These are phyloP conservation scores for Fusarium foetens DNA, from an alignment of 2,329 filamentous ascomycete species.

Conservation along the genomic window DNA sequence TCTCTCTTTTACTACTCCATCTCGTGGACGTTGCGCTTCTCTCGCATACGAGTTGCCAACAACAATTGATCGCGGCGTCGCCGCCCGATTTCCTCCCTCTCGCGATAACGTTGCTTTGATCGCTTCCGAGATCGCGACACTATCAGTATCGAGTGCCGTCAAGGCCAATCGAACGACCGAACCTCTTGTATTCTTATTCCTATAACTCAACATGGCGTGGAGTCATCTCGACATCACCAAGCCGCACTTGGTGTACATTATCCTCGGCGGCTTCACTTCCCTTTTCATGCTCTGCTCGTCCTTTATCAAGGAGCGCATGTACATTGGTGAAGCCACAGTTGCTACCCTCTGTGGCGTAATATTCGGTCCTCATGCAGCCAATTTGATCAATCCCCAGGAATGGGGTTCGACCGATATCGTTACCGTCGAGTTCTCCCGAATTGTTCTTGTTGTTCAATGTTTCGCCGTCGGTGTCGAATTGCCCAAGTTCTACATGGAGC, in stretches of 20 bases:
- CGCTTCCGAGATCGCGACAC: slow-evolving; percentile 31
- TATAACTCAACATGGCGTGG: slow-evolving; percentile 71
- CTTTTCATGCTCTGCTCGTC: slow-evolving; percentile 99
- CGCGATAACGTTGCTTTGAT: slow-evolving; percentile 26
- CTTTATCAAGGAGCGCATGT: slow-evolving; percentile 97
- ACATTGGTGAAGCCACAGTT: slow-evolving; percentile 98
- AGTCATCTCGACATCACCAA: slow-evolving; percentile 86
- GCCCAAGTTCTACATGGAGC: slow-evolving; percentile 96
- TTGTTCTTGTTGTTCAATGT: slow-evolving; percentile 91
- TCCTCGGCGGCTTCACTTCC: slow-evolving; percentile 95
- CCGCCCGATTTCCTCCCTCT: slow-evolving; percentile 30
- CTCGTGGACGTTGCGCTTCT: slow-evolving; percentile 12
- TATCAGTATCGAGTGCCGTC: slow-evolving; percentile 2
- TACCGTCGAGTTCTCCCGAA: slow-evolving; percentile 88
- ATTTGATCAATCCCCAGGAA: slow-evolving; percentile 77
- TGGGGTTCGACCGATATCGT: slow-evolving; percentile 90
- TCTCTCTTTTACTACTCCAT: slow-evolving; percentile 2
- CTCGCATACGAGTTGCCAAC: slow-evolving; percentile 20
- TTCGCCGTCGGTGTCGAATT: slow-evolving; percentile 92
- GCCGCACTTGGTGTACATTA: slow-evolving; percentile 98
- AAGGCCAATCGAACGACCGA: slow-evolving; percentile 17
- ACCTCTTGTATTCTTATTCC: slow-evolving; percentile 8
- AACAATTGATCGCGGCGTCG: slow-evolving; percentile 37
- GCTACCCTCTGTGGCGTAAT: slow-evolving; percentile 89
- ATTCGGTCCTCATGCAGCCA: slow-evolving; percentile 85